phyloP scores from a whole-genome alignment of 2,329 filamentous ascomycete species.

The Ploettnerulaceae sp. region DNA sequence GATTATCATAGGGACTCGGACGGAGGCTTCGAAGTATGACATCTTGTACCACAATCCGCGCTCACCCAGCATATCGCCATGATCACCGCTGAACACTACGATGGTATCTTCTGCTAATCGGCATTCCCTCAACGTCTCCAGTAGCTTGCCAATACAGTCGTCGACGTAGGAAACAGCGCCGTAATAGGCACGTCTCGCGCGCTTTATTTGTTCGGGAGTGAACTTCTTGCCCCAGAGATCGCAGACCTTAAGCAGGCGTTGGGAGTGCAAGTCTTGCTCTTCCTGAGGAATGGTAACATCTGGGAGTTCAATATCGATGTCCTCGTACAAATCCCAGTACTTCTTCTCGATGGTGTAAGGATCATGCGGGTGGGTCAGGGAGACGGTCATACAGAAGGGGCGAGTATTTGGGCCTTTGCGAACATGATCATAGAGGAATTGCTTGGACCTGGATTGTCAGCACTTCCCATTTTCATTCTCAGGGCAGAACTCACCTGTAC shows the following conservation, averaged over 20 bases:
- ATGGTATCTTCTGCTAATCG: conserved; percentile 81
- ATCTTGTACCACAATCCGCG: conserved; percentile 95
- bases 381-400: conserved; percentile 85
- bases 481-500: conserved; percentile 50
- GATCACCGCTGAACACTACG: conserved; percentile 87
- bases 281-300: conserved; percentile 73
- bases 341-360: conserved; percentile 91
- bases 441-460: conserved; percentile 50
- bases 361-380: conserved; percentile 90
- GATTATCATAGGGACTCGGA: conserved; percentile 81
- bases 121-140: conserved; percentile 73
- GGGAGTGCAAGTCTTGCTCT: conserved; percentile 79
- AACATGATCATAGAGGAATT: conserved; percentile 87
- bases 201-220: conserved; percentile 78
- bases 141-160: conserved; percentile 80
- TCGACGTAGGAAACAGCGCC: conserved; percentile 92
- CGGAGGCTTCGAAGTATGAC: conserved; percentile 91
- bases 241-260: conserved; percentile 79
- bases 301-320: conserved; percentile 79
- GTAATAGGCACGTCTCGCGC: conserved; percentile 84
- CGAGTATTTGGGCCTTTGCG: conserved; percentile 68
- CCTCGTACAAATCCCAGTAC: conserved; percentile 90
- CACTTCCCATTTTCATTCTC: background rate
- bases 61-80: conserved; percentile 95
- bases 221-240: conserved; percentile 83